phyloP scores from a whole-genome alignment of 106 monocot genomes.

The Chionographis japonica region DNA sequence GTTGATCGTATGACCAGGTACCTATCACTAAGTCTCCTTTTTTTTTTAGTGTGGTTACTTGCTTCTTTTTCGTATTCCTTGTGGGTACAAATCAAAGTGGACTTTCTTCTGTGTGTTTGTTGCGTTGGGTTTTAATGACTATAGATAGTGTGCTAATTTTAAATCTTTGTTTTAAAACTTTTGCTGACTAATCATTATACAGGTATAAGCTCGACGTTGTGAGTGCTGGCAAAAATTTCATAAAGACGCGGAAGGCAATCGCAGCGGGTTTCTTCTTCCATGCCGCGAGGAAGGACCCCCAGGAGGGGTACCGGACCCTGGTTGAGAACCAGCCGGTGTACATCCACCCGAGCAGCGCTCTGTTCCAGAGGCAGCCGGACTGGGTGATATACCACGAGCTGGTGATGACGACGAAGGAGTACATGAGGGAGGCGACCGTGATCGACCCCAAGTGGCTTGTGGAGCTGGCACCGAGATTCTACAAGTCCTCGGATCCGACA shows the following conservation, averaged over 20 bases:
- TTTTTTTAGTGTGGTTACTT: no score
- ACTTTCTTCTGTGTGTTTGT: background rate
- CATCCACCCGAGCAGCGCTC: constrained; percentile 88
- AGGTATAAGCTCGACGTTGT: constrained; percentile 90
- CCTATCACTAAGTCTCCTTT: no score
- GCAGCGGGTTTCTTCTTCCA: constrained; percentile 94
- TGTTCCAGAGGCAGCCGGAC: constrained; percentile 91
- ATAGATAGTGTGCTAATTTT: background rate
- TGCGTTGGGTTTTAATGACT: background rate
- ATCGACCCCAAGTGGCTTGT: constrained; percentile 93
- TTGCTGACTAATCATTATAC: background rate
- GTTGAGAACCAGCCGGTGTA: constrained; percentile 97
- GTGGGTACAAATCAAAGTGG: no score
- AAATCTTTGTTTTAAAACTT: background rate
- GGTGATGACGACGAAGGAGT: constrained; percentile 96
- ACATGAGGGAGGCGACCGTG: constrained; percentile 91
- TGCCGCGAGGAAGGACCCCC: constrained; percentile 87
- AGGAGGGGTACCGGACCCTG: constrained; percentile 85
- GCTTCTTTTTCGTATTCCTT: no score
- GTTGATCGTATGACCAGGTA: no score
- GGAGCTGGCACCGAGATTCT: constrained; percentile 88
- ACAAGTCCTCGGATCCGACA: constrained; percentile 74
- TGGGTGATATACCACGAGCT: constrained; percentile 96
- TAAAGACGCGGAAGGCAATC: constrained; percentile 86
- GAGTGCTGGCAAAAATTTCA: constrained; percentile 82